Conservation (phyloP, 306 rosid species). For the Adenanthera pavonina region DNA sequence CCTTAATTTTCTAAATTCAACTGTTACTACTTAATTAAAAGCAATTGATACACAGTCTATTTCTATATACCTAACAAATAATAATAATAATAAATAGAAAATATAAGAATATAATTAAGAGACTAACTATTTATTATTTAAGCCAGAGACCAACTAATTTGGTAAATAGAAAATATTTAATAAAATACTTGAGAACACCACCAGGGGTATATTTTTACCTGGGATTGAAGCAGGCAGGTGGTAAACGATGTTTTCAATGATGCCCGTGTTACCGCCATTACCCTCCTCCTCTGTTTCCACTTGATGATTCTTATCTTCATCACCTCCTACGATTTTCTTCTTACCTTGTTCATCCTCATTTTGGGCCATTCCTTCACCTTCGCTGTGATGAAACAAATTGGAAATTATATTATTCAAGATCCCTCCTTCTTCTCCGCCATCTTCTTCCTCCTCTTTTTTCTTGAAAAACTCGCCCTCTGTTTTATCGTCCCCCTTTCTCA, state of each 20-base stretch:
- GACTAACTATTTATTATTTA: too few species aligned
- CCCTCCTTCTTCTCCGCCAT: slow-evolving; percentile 29
- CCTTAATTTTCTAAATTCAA: too few species aligned
- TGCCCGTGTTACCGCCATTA: slow-evolving; percentile 32
- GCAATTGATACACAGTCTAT: background rate
- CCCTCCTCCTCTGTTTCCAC: slow-evolving; percentile 37
- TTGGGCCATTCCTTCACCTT: slow-evolving; percentile 16
- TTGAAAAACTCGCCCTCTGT: background rate
- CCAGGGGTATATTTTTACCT: slow-evolving; percentile 18
- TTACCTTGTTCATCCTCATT: slow-evolving; percentile 17
- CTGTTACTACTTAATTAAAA: too few species aligned
- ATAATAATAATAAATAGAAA: too few species aligned
- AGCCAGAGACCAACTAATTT: too few species aligned
- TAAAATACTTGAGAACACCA: too few species aligned
- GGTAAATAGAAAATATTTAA: too few species aligned
- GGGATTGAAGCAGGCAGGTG: slow-evolving; percentile 42
- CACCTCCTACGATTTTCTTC: slow-evolving; percentile 32
- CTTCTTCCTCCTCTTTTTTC: background rate
- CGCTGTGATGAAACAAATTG: slow-evolving; percentile 40
- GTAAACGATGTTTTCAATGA: slow-evolving; percentile 44
- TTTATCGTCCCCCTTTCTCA: slow-evolving; percentile 16
- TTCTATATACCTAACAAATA: background rate
- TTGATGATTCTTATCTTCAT: slow-evolving; percentile 1
- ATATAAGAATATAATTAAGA: too few species aligned
- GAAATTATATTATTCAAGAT: slow-evolving; percentile 43